phyloP scores from a whole-genome alignment of 768 basidiomycete genomes.

The Flagelloscypha sp. region DNA sequence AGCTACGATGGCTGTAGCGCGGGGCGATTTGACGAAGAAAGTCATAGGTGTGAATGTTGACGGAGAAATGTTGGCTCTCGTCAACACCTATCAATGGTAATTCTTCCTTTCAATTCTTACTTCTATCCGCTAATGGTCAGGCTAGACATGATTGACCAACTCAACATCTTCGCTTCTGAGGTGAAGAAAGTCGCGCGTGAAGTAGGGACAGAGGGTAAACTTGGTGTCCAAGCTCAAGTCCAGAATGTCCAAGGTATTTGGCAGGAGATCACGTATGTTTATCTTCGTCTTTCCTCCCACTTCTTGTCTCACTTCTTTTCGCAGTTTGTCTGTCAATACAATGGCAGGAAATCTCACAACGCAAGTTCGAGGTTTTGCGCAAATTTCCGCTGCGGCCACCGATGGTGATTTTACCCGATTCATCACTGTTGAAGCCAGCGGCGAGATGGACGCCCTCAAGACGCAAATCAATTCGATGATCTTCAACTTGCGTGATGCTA shows the following conservation, averaged over 20 bases:
- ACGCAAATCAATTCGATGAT: constrained; percentile 99
- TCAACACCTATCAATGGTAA: constrained; percentile 91
- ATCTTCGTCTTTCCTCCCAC: neutral
- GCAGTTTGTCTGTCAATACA: constrained; percentile 88
- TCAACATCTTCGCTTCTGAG: constrained; percentile 64
- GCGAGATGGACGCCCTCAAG: constrained; percentile 99
- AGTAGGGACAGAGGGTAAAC: constrained; percentile 97
- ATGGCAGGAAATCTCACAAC: constrained; percentile 98
- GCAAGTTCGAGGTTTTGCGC: constrained; percentile 97
- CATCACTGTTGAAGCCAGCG: constrained; percentile 97
- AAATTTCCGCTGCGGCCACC: constrained; percentile 97
- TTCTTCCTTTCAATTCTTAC: constrained; percentile 43
- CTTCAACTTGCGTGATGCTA: constrained; percentile 89
- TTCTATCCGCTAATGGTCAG: too few species aligned
- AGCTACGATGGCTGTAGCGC: constrained; percentile 85
- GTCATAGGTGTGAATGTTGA: constrained; percentile 87
- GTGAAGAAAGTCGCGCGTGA: constrained; percentile 96
- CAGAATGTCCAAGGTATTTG: constrained; percentile 96
- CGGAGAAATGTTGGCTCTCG: constrained; percentile 92
- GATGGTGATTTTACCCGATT: constrained; percentile 98
- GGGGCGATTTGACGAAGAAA: constrained; percentile 90
- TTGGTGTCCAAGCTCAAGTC: constrained; percentile 95
- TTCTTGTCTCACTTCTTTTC: neutral
- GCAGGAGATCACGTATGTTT: constrained; percentile 92
- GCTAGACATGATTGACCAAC: constrained; percentile 66